Conservation (phyloP, 768 basidiomycete species). For the Pseudohyphozyma bogoriensis region DNA sequence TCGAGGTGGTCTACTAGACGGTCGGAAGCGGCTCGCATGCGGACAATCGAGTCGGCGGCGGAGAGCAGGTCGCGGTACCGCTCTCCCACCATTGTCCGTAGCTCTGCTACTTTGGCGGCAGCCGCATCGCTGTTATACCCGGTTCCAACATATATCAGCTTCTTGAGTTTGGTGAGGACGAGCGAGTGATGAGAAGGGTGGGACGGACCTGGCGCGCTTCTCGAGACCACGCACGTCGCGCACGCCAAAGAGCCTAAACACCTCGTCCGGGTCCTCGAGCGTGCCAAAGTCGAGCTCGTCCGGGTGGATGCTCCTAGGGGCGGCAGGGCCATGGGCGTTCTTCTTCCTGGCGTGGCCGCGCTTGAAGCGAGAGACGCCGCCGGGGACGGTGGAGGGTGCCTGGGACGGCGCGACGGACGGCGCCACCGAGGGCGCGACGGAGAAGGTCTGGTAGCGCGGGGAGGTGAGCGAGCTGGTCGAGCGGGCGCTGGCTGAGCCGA, state of each 20-base stretch:
- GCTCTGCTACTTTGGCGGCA: slow-evolving; percentile 31
- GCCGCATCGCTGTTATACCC: slow-evolving; percentile 12
- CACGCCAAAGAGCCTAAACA: slow-evolving; percentile 30
- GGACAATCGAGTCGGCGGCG: slow-evolving; percentile 33
- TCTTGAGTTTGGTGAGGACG: too few species aligned
- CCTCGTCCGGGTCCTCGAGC: slow-evolving; percentile 29
- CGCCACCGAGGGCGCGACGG: neutral
- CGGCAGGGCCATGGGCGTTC: neutral
- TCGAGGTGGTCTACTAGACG: slow-evolving; percentile 22
- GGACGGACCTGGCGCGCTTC: slow-evolving; percentile 22
- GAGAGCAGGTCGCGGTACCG: slow-evolving; percentile 34
- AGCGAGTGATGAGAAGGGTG: neutral
- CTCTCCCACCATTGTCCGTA: slow-evolving; percentile 34
- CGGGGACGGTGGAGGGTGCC: neutral
- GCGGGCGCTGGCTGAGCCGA: neutral
- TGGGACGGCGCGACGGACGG: slow-evolving; percentile 12
- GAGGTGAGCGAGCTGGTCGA: neutral
- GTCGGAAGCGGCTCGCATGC: slow-evolving; percentile 26
- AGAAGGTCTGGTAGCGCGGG: neutral
- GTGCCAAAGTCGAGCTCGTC: slow-evolving; percentile 23
- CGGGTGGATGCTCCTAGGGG: slow-evolving; percentile 5
- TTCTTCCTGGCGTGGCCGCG: slow-evolving; percentile 14
- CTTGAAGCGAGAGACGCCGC: slow-evolving; percentile 3
- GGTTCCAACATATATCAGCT: neutral
- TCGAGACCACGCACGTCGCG: slow-evolving; percentile 32